Conservation (phyloP, 2,329 filamentous ascomycete genomes). For the Fusarium duplospermum region DNA sequence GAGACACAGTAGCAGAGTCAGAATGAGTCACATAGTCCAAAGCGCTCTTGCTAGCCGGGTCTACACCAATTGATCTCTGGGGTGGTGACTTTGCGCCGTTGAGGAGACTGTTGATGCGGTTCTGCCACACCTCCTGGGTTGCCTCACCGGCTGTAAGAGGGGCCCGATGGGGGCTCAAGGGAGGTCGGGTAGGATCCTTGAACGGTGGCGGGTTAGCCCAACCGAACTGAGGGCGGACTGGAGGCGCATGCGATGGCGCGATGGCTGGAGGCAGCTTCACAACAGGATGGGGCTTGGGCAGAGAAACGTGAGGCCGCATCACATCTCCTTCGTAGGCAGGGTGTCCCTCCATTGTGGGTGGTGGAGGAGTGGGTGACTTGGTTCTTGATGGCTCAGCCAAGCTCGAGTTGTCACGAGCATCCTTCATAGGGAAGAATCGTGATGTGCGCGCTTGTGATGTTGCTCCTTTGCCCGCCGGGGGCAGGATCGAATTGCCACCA, state of each 20-base stretch:
- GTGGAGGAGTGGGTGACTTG: conserved; percentile 76
- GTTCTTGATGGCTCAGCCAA: conserved; percentile 55
- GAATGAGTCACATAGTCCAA: conserved; percentile 66
- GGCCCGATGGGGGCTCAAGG: conserved; percentile 35
- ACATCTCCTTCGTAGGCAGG: conserved; percentile 78
- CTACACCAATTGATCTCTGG: conserved; percentile 70
- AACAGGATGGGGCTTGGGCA: conserved; percentile 77
- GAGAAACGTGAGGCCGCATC: conserved; percentile 73
- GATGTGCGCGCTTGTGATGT: conserved; percentile 64
- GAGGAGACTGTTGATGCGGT: conserved; percentile 83
- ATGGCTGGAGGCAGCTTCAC: conserved; percentile 80
- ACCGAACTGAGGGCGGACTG: conserved; percentile 43
- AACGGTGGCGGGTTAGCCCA: conserved; percentile 51
- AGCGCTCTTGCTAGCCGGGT: conserved; percentile 74
- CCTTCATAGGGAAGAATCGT: conserved; percentile 70
- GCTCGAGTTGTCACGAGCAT: conserved; percentile 55
- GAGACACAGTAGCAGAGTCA: conserved; percentile 75
- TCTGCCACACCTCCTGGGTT: conserved; percentile 74
- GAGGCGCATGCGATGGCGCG: conserved; percentile 39
- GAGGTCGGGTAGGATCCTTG: conserved; percentile 46
- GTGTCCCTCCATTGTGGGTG: conserved; percentile 76
- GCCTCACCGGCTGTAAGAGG: conserved; percentile 50
- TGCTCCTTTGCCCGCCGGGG: conserved; percentile 45
- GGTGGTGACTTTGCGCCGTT: conserved; percentile 72
- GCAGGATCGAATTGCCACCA: conserved; percentile 42